Base-by-base conservation (phyloP, 176 grass and related monocot species). In the Cenchrus fungigraminus region DNA sequence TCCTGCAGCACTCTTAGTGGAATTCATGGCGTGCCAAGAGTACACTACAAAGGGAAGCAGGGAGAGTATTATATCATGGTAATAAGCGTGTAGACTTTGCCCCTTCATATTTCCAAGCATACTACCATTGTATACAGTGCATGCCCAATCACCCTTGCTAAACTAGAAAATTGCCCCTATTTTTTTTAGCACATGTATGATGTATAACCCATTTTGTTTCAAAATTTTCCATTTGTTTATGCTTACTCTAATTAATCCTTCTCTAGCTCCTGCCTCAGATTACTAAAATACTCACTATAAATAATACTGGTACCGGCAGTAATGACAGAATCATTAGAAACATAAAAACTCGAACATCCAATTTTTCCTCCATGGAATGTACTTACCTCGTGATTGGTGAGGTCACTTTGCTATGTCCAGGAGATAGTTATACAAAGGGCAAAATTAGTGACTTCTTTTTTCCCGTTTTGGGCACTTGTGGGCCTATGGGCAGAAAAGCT, bases 31-130 rank as follows among this genome's bases (percentile, higher is more conserved):
- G 89, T 98, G 28, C 95, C 95, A 61, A 88, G 82, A 70, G 95
- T 98, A 76, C 95, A 98, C 85, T 93, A 93, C 82, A 98, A 95
- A 95, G 95, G 95, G 64, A 84, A 84, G 81, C 95, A 93, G 89
- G 91, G 91, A 29, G 91, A 93, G 28, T 98, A 77, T 80, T 98
- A 98, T 86, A 81, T 98, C 84, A 90, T 95, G 95, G 95, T 94
- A 94, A 89, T 68, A 62, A 84, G 16, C 73, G 80, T 73, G 15
- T 76, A 76, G 28, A 76, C 31, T 45, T 49, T 71, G 2, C 22
- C 22, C 53, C 12, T 62, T 62, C 59, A 25, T 28, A 62, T 62
- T 62, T 77, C 17, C 19, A 40, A 40, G 37, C 37, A 40, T 40
- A 40, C 37, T 43, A 58, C 37, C 65, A 56, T 46, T 82, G 25